Evolutionary conservation across 202 grass and related monocot species (phyloP).

Genomic region (Digitaria exilis): DNA sequence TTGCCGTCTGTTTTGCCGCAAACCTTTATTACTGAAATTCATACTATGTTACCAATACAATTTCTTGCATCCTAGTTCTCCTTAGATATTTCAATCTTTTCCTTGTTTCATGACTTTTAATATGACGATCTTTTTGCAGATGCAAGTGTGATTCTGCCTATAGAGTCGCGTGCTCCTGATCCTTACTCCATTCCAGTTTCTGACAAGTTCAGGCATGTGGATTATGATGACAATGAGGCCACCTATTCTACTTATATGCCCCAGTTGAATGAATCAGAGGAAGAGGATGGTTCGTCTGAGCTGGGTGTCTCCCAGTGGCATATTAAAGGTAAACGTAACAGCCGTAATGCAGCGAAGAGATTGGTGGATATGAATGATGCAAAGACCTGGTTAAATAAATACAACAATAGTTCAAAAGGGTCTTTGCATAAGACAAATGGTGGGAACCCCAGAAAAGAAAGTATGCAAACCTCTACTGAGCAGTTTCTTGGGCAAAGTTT

Average conservation of each 20-base stretch:
- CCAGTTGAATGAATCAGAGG: slow-evolving; percentile 58
- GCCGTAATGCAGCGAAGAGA: slow-evolving; percentile 60
- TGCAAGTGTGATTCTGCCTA: slow-evolving; percentile 55
- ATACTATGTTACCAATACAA: slow-evolving; percentile 24
- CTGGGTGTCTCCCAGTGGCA: slow-evolving; percentile 82
- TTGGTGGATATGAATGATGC: slow-evolving; percentile 46
- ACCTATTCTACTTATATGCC: slow-evolving; percentile 45
- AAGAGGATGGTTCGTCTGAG: slow-evolving; percentile 69
- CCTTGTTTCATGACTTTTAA: slow-evolving; percentile 37
- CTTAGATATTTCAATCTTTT: slow-evolving; percentile 13
- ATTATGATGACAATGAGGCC: slow-evolving; percentile 46
- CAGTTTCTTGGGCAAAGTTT: slow-evolving; percentile 40
- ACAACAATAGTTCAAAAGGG: slow-evolving; percentile 56
- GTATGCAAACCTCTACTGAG: slow-evolving; percentile 44
- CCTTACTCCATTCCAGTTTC: slow-evolving; percentile 52
- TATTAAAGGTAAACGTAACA: slow-evolving; percentile 99
- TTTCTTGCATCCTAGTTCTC: slow-evolving; percentile 30
- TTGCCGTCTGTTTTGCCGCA: slow-evolving; percentile 3
- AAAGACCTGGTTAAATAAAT: slow-evolving; percentile 61
- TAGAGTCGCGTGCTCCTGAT: slow-evolving; percentile 42
- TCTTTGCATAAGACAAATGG: slow-evolving; percentile 42
- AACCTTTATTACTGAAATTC: slow-evolving; percentile 6
- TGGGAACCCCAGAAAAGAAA: slow-evolving; percentile 43
- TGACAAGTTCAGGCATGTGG: slow-evolving; percentile 61
- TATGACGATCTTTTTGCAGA: slow-evolving; percentile 56